Conservation (phyloP, 805 yeast genomes). For the Starmerella apis region DNA sequence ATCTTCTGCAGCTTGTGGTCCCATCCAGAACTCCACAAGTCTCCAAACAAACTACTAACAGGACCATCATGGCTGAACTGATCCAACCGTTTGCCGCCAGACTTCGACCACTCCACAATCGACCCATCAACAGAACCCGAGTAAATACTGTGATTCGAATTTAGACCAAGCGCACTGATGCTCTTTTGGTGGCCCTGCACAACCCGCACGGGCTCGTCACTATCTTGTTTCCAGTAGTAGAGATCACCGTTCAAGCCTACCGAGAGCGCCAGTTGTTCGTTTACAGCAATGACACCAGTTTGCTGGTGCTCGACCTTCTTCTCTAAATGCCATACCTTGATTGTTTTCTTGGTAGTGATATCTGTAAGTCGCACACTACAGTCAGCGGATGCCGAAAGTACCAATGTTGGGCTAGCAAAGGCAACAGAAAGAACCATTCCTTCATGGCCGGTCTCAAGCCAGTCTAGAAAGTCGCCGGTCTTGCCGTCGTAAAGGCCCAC, state of each 20-base stretch:
- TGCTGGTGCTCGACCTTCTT: slow-evolving; percentile 53
- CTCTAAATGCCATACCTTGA: slow-evolving; percentile 44
- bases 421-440: slow-evolving; percentile 75
- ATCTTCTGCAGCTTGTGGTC: slow-evolving; percentile 58
- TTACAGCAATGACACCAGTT: slow-evolving; percentile 67
- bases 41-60: slow-evolving; percentile 45
- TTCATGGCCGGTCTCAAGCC: slow-evolving; percentile 42
- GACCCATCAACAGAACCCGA: slow-evolving; percentile 82
- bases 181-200: slow-evolving; percentile 75
- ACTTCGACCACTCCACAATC: slow-evolving; percentile 47
- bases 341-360: slow-evolving; percentile 36
- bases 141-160: slow-evolving; percentile 27
- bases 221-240: slow-evolving; percentile 41
- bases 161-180: slow-evolving; percentile 47
- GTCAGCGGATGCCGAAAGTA: slow-evolving; percentile 82
- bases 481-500: slow-evolving; percentile 77
- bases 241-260: slow-evolving; percentile 64
- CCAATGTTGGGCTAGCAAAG: slow-evolving; percentile 48
- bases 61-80: slow-evolving; percentile 52
- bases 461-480: slow-evolving; percentile 60
- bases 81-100: slow-evolving; percentile 32
- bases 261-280: slow-evolving; percentile 47
- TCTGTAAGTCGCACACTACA: slow-evolving; percentile 59
- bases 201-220: slow-evolving; percentile 32
- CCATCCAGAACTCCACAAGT: slow-evolving; percentile 57